Percentiles rank a stretch among this genome's conserved stretches.
phyloP scores from a whole-genome alignment of 805 yeast species.

The Komagataella kurtzmanii region DNA sequence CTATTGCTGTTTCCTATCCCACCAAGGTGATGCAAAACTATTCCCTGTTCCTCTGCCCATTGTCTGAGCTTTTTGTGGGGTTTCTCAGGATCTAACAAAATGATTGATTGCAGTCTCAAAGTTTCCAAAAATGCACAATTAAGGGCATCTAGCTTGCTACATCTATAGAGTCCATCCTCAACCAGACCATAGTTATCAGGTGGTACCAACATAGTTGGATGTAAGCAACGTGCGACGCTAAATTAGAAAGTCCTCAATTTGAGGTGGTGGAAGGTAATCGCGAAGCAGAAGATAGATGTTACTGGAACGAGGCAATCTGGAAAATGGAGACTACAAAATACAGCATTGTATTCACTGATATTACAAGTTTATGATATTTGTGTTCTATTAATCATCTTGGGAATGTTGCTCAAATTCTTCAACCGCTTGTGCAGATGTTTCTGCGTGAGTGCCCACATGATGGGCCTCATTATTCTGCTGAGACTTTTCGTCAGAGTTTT shows the following conservation, averaged over 20 bases:
- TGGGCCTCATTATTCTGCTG: background rate
- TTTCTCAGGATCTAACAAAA: constrained; percentile 73
- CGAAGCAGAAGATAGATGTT: background rate
- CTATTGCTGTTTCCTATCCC: constrained; percentile 2
- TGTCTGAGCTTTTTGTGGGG: constrained; percentile 62
- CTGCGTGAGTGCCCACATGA: background rate
- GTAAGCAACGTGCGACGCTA: background rate
- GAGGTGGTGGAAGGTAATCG: background rate
- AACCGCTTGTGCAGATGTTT: background rate
- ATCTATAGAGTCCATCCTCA: constrained; percentile 76
- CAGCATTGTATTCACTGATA: background rate
- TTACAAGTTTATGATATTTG: background rate
- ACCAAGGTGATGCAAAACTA: constrained; percentile 34
- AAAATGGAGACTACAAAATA: background rate
- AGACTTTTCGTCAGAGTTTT: background rate
- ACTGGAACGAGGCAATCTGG: no score
- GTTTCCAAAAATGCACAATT: constrained; percentile 72
- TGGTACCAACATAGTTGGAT: constrained; percentile 60
- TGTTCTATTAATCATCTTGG: background rate
- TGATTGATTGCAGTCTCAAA: constrained; percentile 48
- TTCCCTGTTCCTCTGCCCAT: constrained; percentile 44
- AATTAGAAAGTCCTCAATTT: background rate
- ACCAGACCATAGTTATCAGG: constrained; percentile 90
- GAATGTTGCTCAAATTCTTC: background rate
- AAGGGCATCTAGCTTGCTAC: constrained; percentile 65